Conservation (phyloP, 768 basidiomycete genomes). For the Pulveroboletus sp. region DNA sequence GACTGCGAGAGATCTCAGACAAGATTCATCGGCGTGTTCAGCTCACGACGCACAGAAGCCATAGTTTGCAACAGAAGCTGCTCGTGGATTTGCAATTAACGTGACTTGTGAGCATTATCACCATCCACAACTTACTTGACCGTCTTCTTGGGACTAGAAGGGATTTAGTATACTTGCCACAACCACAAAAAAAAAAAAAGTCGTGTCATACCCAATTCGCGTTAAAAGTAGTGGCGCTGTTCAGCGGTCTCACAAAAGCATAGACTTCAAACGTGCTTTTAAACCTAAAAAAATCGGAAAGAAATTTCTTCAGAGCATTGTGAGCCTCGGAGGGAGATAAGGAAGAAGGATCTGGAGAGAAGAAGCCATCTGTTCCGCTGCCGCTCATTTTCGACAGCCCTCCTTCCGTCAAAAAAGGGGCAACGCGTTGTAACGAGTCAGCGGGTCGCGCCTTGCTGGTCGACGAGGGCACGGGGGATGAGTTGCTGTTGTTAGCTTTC, state of each 20-base stretch:
- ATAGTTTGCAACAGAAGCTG: conserved; percentile 39
- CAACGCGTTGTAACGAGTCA: conserved; percentile 26
- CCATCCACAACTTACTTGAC: conserved; percentile 37
- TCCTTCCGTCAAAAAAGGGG: conserved; percentile 41
- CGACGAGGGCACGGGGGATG: conserved; percentile 7
- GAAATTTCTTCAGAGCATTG: conserved; percentile 38
- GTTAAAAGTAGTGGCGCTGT: conserved; percentile 37
- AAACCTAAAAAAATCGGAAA: conserved; percentile 43
- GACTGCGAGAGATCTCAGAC: conserved; percentile 28
- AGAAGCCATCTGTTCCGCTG: conserved; percentile 42
- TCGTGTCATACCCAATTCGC: conserved; percentile 37
- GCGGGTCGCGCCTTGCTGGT: conserved; percentile 6
- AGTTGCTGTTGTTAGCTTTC: conserved; percentile 2
- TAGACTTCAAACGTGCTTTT: conserved; percentile 39
- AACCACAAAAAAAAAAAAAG: background rate
- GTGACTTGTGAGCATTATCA: conserved; percentile 1
- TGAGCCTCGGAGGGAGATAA: conserved; percentile 47
- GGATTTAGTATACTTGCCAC: background rate
- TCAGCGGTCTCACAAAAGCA: conserved; percentile 36
- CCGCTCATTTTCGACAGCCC: conserved; percentile 43
- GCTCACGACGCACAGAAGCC: conserved; percentile 30
- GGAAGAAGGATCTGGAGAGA: conserved; percentile 28
- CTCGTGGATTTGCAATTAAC: background rate
- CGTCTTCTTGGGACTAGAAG: conserved; percentile 43
- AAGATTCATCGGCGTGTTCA: rapidly evolving